These are phyloP conservation scores for Fusarium sarcochroum DNA, from an alignment of 2,329 filamentous ascomycete genomes.

Conservation along the genomic window DNA sequence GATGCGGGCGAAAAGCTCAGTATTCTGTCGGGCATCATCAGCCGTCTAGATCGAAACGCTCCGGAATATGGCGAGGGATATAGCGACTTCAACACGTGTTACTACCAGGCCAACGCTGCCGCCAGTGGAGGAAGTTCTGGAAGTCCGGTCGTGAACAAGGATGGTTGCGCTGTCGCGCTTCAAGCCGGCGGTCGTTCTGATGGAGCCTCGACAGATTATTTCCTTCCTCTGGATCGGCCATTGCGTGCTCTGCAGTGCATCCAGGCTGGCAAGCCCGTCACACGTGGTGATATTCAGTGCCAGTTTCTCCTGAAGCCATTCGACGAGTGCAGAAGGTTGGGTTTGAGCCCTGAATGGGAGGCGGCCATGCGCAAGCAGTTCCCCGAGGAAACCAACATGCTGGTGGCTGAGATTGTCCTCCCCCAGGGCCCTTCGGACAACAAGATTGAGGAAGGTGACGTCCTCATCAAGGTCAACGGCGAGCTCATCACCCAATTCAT, in stretches of 20 bases:
- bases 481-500: conserved; percentile 95
- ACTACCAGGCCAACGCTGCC: conserved; percentile 97
- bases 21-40: conserved; percentile 97
- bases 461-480: conserved; percentile 92
- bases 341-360: conserved; percentile 88
- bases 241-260: conserved; percentile 89
- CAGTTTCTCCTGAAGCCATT: conserved; percentile 98
- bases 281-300: conserved; percentile 96
- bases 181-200: conserved; percentile 95
- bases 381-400: conserved; percentile 95
- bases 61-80: conserved; percentile 98
- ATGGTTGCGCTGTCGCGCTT: conserved; percentile 90
- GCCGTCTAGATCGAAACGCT: conserved; percentile 93
- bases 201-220: conserved; percentile 97
- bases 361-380: conserved; percentile 85
- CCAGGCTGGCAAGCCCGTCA: conserved; percentile 79
- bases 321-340: conserved; percentile 93
- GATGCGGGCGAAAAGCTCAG: conserved; percentile 98
- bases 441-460: conserved; percentile 94
- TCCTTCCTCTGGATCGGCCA: conserved; percentile 92
- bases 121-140: conserved; percentile 98
- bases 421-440: conserved; percentile 89
- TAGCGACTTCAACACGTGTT: conserved; percentile 95
- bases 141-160: conserved; percentile 95
- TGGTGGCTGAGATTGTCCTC: conserved; percentile 95